Conservation (phyloP, 257 asterid genomes). For the Solanum gracilifrons region DNA sequence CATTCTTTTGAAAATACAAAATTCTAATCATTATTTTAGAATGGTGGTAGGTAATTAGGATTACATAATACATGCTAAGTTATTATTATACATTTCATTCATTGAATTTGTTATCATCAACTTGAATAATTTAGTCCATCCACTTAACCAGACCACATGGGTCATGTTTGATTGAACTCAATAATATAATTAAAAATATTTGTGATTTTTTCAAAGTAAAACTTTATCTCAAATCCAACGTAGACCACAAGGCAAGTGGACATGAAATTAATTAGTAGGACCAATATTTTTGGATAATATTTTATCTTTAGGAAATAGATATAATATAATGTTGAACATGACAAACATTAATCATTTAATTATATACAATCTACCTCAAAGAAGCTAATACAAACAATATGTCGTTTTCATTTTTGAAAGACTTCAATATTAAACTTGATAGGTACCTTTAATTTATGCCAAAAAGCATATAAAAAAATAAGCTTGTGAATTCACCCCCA, state of each 20-base stretch:
- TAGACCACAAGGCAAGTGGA: constrained; percentile 7
- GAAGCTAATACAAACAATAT: constrained; percentile 1
- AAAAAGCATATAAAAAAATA: not conserved
- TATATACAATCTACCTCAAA: not conserved
- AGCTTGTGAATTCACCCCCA: not conserved
- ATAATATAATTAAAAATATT: not conserved
- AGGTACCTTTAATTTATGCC: not conserved
- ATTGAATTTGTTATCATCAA: not conserved
- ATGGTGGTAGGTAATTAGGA: constrained; percentile 5
- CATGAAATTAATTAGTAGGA: not conserved
- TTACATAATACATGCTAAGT: constrained; percentile 4
- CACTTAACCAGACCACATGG: constrained; percentile 16
- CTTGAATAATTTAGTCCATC: not conserved
- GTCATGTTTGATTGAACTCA: constrained; percentile 10
- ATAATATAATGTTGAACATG: not conserved
- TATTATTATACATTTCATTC: constrained; percentile 7
- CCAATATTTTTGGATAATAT: not conserved
- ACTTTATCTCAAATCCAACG: not conserved
- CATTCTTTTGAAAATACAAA: not conserved
- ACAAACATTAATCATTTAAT: not conserved
- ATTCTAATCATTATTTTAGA: not conserved
- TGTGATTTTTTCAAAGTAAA: not conserved
- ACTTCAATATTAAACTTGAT: not conserved
- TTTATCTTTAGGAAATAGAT: not conserved
- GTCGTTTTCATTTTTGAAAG: not conserved